Evolutionary conservation across 257 asterid species (phyloP).

Genomic region (Solanum appendiculatum): DNA sequence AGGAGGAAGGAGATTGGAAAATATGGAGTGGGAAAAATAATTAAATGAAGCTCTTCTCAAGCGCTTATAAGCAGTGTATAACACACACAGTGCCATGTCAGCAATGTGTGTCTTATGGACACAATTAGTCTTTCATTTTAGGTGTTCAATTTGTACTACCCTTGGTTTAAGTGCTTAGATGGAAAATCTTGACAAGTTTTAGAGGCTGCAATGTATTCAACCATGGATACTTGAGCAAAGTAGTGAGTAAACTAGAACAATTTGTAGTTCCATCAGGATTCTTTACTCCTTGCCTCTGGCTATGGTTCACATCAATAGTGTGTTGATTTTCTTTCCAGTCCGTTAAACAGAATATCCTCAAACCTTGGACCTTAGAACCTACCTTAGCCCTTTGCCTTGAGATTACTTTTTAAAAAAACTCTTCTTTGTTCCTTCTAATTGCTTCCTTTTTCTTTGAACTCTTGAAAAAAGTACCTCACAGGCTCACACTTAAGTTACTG

Average conservation of each 20-base stretch:
- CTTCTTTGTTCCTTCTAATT: background rate
- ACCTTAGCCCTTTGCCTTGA: background rate
- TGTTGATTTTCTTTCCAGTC: background rate
- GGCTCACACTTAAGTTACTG: too few species aligned
- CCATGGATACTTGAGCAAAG: background rate
- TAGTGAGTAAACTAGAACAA: background rate
- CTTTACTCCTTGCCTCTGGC: background rate
- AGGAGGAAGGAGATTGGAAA: background rate
- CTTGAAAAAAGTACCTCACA: background rate
- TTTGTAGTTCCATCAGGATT: background rate
- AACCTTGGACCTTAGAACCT: background rate
- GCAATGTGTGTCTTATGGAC: background rate
- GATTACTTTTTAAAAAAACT: background rate
- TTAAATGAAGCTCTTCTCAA: background rate
- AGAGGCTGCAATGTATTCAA: background rate
- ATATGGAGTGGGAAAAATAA: background rate
- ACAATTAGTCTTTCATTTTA: background rate
- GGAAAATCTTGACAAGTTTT: background rate
- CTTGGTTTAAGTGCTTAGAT: background rate
- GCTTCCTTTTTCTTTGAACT: background rate
- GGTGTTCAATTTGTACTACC: background rate
- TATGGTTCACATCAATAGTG: background rate
- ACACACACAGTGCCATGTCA: background rate
- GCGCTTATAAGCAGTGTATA: background rate
- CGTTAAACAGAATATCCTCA: background rate